Percentiles rank a stretch among this genome's conserved stretches.
These are phyloP conservation scores for Chrysosporium queenslandicum DNA, from an alignment of 2,329 filamentous ascomycete genomes.

Conservation along the genomic window DNA sequence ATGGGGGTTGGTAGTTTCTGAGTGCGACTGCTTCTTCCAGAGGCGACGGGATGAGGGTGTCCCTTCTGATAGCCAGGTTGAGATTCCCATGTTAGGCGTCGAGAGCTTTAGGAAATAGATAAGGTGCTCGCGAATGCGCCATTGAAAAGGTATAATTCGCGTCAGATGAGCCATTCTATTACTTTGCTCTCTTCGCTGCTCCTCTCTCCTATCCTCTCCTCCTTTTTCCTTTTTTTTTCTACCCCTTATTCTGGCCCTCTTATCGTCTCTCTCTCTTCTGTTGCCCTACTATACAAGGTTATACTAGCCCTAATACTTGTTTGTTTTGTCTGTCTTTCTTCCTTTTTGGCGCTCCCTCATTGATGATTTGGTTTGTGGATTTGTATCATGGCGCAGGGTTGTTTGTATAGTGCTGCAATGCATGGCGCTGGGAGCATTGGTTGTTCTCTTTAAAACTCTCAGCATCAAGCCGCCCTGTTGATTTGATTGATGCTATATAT, in stretches of 20 bases:
- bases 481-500: too few relatives aligned
- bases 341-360: too few relatives aligned
- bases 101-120: slow-evolving; percentile 50
- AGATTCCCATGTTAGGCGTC: slow-evolving; percentile 53
- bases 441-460: not conserved
- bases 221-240: not conserved
- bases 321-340: not conserved
- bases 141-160: not conserved
- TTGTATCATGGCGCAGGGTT: too few relatives aligned
- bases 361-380: too few relatives aligned
- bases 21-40: slow-evolving; percentile 56
- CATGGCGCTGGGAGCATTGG: not conserved
- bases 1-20: slow-evolving; percentile 52
- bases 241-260: not conserved
- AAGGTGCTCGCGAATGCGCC: not conserved
- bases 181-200: not conserved
- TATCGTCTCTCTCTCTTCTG: not conserved
- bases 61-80: slow-evolving; percentile 46
- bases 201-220: not conserved
- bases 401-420: not conserved
- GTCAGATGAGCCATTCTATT: not conserved
- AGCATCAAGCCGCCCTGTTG: too few relatives aligned
- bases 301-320: not conserved
- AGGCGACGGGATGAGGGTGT: slow-evolving; percentile 53
- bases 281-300: not conserved